Evolutionary conservation across 345 rosid species (phyloP).

Genomic region (Eucalyptus cladocalyx): DNA sequence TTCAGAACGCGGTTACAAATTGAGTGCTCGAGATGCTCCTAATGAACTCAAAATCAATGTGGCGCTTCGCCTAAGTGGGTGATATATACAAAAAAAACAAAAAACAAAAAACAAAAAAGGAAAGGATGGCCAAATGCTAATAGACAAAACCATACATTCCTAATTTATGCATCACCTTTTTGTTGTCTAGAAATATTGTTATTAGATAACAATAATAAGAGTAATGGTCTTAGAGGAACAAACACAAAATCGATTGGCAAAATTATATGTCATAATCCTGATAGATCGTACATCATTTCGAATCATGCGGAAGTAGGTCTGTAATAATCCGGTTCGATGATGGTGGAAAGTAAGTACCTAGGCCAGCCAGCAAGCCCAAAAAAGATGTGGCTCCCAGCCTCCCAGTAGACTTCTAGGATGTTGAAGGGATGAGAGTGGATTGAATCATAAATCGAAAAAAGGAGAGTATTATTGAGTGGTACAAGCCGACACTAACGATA

Average conservation of each 20-base stretch:
- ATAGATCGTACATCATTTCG: not conserved
- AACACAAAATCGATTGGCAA: not conserved
- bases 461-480: not conserved
- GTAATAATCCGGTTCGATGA: too few relatives aligned
- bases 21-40: not conserved
- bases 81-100: not conserved
- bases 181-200: not conserved
- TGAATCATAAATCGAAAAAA: too few relatives aligned
- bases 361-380: not conserved
- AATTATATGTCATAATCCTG: not conserved
- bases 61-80: not conserved
- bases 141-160: not conserved
- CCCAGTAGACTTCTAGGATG: fast-evolving
- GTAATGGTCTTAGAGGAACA: not conserved
- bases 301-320: fast-evolving
- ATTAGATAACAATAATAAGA: not conserved
- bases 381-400: not conserved
- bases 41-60: not conserved
- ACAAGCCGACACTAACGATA: not conserved
- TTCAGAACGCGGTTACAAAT: not conserved
- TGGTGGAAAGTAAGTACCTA: not conserved
- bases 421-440: not conserved
- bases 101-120: too few relatives aligned
- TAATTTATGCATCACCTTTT: not conserved
- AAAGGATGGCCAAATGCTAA: not conserved